phyloP scores from a whole-genome alignment of 345 rosid genomes.

The Eucalyptus grandis region DNA sequence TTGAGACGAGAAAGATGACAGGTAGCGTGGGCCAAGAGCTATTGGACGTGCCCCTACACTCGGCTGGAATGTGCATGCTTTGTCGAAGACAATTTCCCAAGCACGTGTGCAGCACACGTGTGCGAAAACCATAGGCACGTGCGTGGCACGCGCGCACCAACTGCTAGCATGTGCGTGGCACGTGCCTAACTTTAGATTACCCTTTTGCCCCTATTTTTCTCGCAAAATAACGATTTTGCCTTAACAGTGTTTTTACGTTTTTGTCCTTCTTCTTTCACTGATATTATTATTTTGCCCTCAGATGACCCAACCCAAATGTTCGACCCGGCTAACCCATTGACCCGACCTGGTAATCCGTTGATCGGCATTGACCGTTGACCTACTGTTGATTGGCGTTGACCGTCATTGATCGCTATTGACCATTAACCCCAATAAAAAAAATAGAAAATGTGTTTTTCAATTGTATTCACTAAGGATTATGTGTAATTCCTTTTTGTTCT shows the following conservation, averaged over 20 bases:
- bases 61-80: no score
- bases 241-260: no score
- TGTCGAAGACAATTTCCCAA: fast-evolving
- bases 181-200: fast-evolving
- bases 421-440: no score
- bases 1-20: fast-evolving
- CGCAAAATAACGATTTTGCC: fast-evolving
- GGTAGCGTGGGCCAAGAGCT: fast-evolving
- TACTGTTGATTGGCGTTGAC: no score
- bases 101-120: fast-evolving
- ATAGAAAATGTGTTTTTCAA: no score
- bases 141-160: fast-evolving
- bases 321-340: fast-evolving
- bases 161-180: fast-evolving
- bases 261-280: no score
- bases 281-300: no score
- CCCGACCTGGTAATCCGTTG: fast-evolving
- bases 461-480: no score
- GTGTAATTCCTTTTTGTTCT: no score
- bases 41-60: no score
- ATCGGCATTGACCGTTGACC: fast-evolving
- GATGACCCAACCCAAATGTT: no score
- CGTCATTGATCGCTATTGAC: fast-evolving
- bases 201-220: no score
- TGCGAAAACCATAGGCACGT: fast-evolving